Base-by-base conservation (phyloP, 2,329 filamentous ascomycete genomes). In the Paraphoma sp. region DNA sequence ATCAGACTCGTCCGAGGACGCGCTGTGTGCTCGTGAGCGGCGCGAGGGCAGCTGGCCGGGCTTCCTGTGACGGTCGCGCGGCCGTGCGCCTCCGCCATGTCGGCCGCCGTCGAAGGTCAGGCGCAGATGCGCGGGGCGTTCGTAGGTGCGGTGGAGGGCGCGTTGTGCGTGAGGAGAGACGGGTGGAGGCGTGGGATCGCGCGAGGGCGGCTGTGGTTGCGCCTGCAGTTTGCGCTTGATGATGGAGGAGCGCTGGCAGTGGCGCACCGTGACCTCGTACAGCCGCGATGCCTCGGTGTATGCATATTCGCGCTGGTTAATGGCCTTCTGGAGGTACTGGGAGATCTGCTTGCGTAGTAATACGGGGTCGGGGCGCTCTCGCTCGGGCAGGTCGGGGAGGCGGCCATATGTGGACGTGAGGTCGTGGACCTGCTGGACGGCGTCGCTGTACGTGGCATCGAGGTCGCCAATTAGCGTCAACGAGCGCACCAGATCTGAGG, bases 161-260 rank as follows among this genome's bases (percentile, higher is more conserved):
- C 70, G 67, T 31, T 70, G 61, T 43, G 70, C 68, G 49, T 77
- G 76, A 5, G 79, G 78, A 29, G 79, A 80, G 56, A 76, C 64
- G 23, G 80, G 77, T 3, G 72, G 74, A 33, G 83, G 85, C 1
- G 84, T 86, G n/a, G 86, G 84, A 63, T 88, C 86, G 61, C 84
- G 81, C 17, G 84, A 86, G 2, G 84, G 82, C 16, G 85, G 86
- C 71, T 85, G 81, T 2, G 86, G 86, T 46, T 88, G 80, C 10
- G 84, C 82, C 58, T 87, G 82, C 17, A 89, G 81, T 74, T 88
- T 89, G 65, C 82, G 81, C 54, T 82, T 84, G 65, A 89, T 88
- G 54, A 83, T 82, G 48, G 81, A 82, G 47, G 89, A 74, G 45
- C 86, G 81, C 62, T 83, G 82, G 62, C 83, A 81, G 68, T 86